Conservation (phyloP, 2,329 filamentous ascomycete species). For the Apiospora sp. region DNA sequence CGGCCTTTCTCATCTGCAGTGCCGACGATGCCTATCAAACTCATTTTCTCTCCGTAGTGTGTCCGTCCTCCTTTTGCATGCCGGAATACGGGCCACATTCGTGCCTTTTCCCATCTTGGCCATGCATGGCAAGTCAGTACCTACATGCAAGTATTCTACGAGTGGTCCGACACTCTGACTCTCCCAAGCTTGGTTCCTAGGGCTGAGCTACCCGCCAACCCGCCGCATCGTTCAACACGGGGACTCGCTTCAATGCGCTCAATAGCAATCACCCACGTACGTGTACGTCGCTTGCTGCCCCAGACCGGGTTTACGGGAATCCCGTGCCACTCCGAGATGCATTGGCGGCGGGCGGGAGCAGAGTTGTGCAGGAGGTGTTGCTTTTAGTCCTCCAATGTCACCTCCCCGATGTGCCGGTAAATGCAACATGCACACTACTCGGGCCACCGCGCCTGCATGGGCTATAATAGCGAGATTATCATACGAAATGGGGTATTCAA, state of each 20-base stretch:
- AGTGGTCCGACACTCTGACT: neutral
- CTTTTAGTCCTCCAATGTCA: neutral
- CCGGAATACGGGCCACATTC: neutral
- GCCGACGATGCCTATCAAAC: conserved; percentile 8
- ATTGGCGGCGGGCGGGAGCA: neutral
- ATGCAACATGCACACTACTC: neutral
- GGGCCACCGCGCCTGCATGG: neutral
- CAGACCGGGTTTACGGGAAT: neutral
- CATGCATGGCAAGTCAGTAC: neutral
- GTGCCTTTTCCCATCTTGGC: neutral
- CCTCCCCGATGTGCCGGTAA: neutral
- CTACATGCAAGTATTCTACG: neutral
- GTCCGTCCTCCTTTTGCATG: neutral
- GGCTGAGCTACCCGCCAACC: conserved; percentile 12
- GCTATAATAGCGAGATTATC: neutral
- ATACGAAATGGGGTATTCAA: neutral
- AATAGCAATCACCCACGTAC: neutral
- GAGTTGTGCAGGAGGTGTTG: neutral
- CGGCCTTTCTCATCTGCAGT: neutral
- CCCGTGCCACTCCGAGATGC: neutral
- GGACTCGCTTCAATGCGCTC: neutral
- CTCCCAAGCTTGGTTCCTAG: neutral
- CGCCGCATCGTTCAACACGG: neutral
- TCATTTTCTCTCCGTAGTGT: neutral
- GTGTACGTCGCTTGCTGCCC: no score